Base-by-base conservation (phyloP, 129 eudicot species). In the Mikania micrantha region DNA sequence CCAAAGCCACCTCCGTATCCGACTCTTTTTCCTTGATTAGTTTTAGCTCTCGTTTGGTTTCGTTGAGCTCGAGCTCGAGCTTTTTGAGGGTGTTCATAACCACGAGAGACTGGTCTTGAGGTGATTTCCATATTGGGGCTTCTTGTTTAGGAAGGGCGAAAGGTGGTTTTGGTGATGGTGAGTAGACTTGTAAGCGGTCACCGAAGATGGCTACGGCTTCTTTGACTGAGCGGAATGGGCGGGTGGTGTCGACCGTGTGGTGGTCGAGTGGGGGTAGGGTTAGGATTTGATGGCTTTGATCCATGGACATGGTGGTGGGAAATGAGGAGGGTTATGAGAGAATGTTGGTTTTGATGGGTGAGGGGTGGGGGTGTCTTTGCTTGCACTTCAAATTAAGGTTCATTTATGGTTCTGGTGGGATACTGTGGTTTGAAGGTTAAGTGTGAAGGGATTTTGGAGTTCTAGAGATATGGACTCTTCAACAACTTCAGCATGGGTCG, bases 1-100 rank as follows among this genome's bases (percentile, higher is more conserved):
- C 98, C 76, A 88, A 52, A 9, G 95, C 87, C 77, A 92, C 85
- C 83, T 84, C 89, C 0, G 86, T 92, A 32, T 88, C 96, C 0
- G 84, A 64, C 58, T 82, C 95, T 68, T 95, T 81, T 34, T 88
- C 91, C 66, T 84, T 85, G 15, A 91, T 61, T 24, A 79, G 29
- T 70, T 84, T 86, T 13, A 85, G 57, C 71, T 88, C 95, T 58
- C 64, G 44, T 53, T 86, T 92, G 0, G 98, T 86, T 44, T 85
- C 96, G 48, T 88, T 77, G 0, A 92, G 78, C 80, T 88, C 95
- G 1, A 70, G 52, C 58, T 88, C 89, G 4, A 92, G 85, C 59
- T 84, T 85, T 50, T 76, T 84, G 12, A 88, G 75, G 0, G 82
- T 74, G 69, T 38, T 68, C 25, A 75, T 84, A 13, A 45, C 68